A percentile compares a stretch with the other conserved stretches of the same genome.
Evolutionary conservation across 2,329 filamentous ascomycete species (phyloP).

Genomic region (Xylariaceae sp.): DNA sequence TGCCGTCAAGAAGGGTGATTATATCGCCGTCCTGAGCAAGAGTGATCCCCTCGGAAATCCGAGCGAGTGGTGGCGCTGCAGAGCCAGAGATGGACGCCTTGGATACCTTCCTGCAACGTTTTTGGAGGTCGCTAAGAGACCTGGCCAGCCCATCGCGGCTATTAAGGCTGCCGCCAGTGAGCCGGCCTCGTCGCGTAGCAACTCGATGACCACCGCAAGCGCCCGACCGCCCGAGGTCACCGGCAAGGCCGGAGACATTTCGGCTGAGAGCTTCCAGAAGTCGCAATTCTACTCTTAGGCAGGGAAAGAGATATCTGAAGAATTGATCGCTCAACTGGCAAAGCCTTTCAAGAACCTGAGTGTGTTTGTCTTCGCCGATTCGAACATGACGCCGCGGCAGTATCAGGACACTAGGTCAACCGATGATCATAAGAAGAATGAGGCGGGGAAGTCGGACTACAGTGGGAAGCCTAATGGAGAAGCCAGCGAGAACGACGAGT

Average conservation of each 20-base stretch:
- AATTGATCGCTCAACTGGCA: not conserved
- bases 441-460: too few relatives aligned
- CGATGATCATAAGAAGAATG: not conserved
- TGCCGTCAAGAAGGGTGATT: constrained; percentile 89
- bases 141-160: constrained; percentile 53
- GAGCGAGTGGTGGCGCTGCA: constrained; percentile 96
- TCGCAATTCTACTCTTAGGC: constrained; percentile 59
- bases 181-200: constrained; percentile 45
- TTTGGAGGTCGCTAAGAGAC: constrained; percentile 70
- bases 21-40: constrained; percentile 92
- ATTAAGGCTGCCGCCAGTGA: constrained; percentile 55
- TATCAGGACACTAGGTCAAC: not conserved
- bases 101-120: constrained; percentile 93
- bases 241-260: constrained; percentile 56
- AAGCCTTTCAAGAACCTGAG: not conserved
- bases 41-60: constrained; percentile 88
- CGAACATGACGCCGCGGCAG: not conserved
- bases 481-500: too few relatives aligned
- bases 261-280: constrained; percentile 59
- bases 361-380: not conserved
- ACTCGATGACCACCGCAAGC: constrained; percentile 52
- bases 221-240: constrained; percentile 39
- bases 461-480: not conserved
- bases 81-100: constrained; percentile 84
- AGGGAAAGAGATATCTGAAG: not conserved